These are phyloP conservation scores for Dryas octopetala DNA, from an alignment of 306 rosid genomes.

Conservation along the genomic window DNA sequence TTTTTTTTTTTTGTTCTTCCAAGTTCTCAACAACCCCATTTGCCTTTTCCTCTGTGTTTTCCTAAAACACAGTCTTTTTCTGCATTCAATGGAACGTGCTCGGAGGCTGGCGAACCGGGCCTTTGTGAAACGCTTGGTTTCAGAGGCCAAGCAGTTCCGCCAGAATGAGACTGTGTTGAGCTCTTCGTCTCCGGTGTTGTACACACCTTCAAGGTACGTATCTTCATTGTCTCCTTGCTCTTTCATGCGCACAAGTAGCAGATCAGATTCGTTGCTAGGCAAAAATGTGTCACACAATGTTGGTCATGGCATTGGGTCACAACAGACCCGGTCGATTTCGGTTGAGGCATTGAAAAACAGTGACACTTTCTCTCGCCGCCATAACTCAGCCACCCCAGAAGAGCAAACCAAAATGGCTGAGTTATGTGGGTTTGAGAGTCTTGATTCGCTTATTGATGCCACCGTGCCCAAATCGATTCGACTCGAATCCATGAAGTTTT, in stretches of 20 bases:
- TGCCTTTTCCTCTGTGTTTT: conserved; percentile 9
- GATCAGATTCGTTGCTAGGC: conserved; percentile 32
- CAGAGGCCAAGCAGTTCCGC: conserved; percentile 68
- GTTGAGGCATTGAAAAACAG: conserved; percentile 82
- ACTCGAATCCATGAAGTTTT: conserved; percentile 58
- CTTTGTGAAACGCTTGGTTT: conserved; percentile 72
- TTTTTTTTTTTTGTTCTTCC: background rate
- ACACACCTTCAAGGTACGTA: conserved; percentile 64
- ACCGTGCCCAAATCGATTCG: conserved; percentile 94
- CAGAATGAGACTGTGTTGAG: conserved; percentile 42
- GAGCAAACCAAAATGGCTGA: conserved; percentile 81
- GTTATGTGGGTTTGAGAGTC: conserved; percentile 52
- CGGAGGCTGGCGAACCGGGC: conserved; percentile 87
- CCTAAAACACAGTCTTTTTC: background rate
- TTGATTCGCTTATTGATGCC: conserved; percentile 77
- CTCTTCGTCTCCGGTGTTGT: conserved; percentile 50
- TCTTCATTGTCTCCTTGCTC: conserved; percentile 66
- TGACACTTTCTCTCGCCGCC: conserved; percentile 91
- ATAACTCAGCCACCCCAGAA: conserved; percentile 89
- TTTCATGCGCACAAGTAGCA: conserved; percentile 34
- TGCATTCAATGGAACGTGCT: conserved; percentile 82
- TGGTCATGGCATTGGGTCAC: conserved; percentile 39
- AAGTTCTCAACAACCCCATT: conserved; percentile 25
- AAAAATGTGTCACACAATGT: conserved; percentile 35
- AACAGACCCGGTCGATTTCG: conserved; percentile 66